A percentile compares a stretch with the other conserved stretches of the same genome.
Evolutionary conservation across 495 filamentous ascomycete genomes (phyloP).

Genomic region (Astrothelium macrocarpum): DNA sequence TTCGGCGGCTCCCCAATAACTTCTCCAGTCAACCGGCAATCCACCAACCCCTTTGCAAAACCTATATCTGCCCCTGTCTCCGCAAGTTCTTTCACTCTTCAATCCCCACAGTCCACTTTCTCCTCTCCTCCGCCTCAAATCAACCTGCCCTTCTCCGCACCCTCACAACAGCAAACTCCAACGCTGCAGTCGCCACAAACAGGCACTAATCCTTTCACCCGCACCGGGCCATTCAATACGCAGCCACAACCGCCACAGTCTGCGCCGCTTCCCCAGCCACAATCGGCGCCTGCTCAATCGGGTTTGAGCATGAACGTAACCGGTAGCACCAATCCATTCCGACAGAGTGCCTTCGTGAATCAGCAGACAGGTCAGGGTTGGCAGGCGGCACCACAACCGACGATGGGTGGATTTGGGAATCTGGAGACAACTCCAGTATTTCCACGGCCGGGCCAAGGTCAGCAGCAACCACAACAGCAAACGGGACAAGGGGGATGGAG

Average conservation of each 20-base stretch:
- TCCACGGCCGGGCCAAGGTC: slow-evolving; percentile 56
- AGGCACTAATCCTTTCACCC: slow-evolving; percentile 65
- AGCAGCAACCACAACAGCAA: slow-evolving; percentile 18
- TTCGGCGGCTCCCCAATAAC: slow-evolving; percentile 29
- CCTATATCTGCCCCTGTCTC: slow-evolving; percentile 26
- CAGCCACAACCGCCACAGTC: slow-evolving; percentile 18
- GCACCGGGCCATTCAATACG: slow-evolving; percentile 19
- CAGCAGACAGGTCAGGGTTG: slow-evolving; percentile 78
- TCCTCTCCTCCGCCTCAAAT: not conserved
- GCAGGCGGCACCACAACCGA: slow-evolving; percentile 67
- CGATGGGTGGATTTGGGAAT: slow-evolving; percentile 78
- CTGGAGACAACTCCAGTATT: slow-evolving; percentile 76
- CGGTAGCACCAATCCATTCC: slow-evolving; percentile 90
- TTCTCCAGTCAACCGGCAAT: slow-evolving; percentile 49
- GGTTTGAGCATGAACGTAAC: slow-evolving; percentile 55
- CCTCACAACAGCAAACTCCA: slow-evolving; percentile 31
- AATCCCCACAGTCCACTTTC: slow-evolving; percentile 22
- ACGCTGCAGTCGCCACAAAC: slow-evolving; percentile 50
- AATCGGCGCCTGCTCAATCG: slow-evolving; percentile 35
- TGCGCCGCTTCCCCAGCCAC: no score
- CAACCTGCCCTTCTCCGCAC: slow-evolving; percentile 24
- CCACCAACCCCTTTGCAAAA: slow-evolving; percentile 80
- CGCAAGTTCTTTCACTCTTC: slow-evolving; percentile 38
- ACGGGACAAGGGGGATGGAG: slow-evolving; percentile 3
- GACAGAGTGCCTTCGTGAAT: slow-evolving; percentile 78